Evolutionary conservation across 1,139 yeast genomes (phyloP), one percentile per base, ranked within the genome.

Genomic region (Candida smagusa): DNA sequence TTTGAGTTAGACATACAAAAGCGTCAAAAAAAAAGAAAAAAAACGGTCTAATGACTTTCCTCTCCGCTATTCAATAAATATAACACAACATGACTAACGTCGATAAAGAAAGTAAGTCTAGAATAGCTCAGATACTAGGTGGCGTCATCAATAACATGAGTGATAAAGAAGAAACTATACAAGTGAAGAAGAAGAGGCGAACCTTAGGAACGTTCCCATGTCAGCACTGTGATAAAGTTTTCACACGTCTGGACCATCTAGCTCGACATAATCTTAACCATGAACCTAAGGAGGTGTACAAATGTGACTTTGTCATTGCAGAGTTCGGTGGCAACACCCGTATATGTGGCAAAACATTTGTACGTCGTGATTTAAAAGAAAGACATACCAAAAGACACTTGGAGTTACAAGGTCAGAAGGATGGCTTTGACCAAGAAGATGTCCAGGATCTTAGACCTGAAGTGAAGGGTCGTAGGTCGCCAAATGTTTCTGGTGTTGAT

Each of bases 231-330:
- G 55, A 57, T 34, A 70, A 68, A 41, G 61, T 65, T n/a, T 70
- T 69, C 40, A 56, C 68, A 23, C 49, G 76, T 21, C 58, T 69
- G 1, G 76, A 70, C 46, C 76, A 70, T 47, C 48, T 70, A 13
- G 60, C 71, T 2, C 47, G 76, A 25, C 76, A 70, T 43, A 59
- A 65, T 43, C 56, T 69, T 39, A 70, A 70, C 45, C 76, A 70
- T 43, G 65, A 63, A 32, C 68, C 71, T 4, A 58, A 58, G 36
- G 56, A 58, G 34, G 60, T 59, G 22, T 58, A 47, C 45, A 56
- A 55, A 26, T 70, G 76, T 50, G 62, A 60, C 26, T 63, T 53
- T 39, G 46, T 57, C 7, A 45, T 60, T 7, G 49, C 39, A 35
- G 63, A 58, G 28, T 50, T 50, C 25, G 60, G 39, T 22, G 59